phyloP scores from a whole-genome alignment of 352 stramenopile species.

The Globisporangium mamillatum region DNA sequence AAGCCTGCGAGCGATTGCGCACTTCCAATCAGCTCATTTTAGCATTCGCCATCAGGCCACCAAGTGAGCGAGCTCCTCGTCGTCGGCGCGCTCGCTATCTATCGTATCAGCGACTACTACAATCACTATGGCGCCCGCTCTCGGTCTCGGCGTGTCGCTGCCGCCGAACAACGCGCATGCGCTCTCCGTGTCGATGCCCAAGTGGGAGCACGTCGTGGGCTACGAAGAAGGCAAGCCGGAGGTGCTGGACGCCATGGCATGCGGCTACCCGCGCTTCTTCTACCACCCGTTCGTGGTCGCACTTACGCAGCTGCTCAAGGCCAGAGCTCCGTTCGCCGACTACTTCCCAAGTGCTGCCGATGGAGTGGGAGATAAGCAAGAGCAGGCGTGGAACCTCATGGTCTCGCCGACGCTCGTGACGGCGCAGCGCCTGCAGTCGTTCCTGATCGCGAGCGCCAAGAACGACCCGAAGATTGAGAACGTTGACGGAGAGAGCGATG shows the following conservation, averaged over 20 bases:
- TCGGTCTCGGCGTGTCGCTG: conserved; percentile 71
- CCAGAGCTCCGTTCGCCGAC: conserved; percentile 20
- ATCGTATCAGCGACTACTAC: background rate
- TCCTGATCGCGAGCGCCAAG: conserved; percentile 50
- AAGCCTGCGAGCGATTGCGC: background rate
- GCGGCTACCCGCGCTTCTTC: conserved; percentile 93
- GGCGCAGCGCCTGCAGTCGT: conserved; percentile 60
- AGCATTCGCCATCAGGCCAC: conserved; percentile 4
- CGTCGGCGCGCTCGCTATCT: background rate
- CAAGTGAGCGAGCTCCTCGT: background rate
- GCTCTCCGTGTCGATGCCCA: conserved; percentile 81
- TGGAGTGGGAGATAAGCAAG: background rate
- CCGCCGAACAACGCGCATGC: conserved; percentile 66
- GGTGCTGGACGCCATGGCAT: conserved; percentile 70
- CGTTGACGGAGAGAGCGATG: conserved; percentile 13
- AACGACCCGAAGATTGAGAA: conserved; percentile 14
- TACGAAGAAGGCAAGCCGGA: conserved; percentile 86
- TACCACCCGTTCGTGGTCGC: conserved; percentile 83
- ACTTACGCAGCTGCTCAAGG: conserved; percentile 44
- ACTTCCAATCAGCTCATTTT: conserved; percentile 5
- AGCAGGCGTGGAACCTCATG: conserved; percentile 22
- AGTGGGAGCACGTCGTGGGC: conserved; percentile 82
- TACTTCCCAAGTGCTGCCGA: conserved; percentile 17
- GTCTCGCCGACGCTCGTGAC: conserved; percentile 55
- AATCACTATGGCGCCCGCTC: background rate